Evolutionary conservation across 192 early-diverging fungal genomes (phyloP).

Genomic region (Paraglomus occultum): DNA sequence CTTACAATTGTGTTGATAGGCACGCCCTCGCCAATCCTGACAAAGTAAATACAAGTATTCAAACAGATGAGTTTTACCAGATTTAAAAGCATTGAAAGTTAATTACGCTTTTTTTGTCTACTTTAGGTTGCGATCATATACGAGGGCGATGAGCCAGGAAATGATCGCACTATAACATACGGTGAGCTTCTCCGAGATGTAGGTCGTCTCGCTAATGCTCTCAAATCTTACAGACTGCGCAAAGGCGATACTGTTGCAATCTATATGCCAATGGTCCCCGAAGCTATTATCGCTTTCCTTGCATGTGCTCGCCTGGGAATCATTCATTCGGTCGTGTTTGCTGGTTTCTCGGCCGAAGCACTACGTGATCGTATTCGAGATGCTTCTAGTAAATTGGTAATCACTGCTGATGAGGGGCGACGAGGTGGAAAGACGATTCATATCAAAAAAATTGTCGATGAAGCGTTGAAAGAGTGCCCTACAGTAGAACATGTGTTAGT

Average conservation of each 20-base stretch:
- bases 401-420: constrained; percentile 93
- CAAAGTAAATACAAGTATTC: constrained; percentile 52
- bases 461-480: constrained; percentile 76
- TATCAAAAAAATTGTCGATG: constrained; percentile 92
- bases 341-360: constrained; percentile 92
- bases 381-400: constrained; percentile 72
- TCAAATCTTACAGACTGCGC: constrained; percentile 76
- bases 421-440: constrained; percentile 88
- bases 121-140: constrained; percentile 76
- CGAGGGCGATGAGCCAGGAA: constrained; percentile 86
- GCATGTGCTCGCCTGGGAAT: constrained; percentile 93
- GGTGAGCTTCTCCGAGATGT: constrained; percentile 80
- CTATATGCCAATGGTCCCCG: constrained; percentile 98
- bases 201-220: constrained; percentile 79
- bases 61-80: background rate
- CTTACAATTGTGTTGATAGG: constrained; percentile 95
- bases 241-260: constrained; percentile 96
- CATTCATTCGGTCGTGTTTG: constrained; percentile 95
- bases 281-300: constrained; percentile 89
- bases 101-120: background rate
- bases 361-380: constrained; percentile 91
- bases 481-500: constrained; percentile 84
- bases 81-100: background rate
- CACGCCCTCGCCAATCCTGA: constrained; percentile 77
- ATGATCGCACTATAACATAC: constrained; percentile 79